Conservation (phyloP, 1,284 basidiomycete species). For the Blastosporella zonata region DNA sequence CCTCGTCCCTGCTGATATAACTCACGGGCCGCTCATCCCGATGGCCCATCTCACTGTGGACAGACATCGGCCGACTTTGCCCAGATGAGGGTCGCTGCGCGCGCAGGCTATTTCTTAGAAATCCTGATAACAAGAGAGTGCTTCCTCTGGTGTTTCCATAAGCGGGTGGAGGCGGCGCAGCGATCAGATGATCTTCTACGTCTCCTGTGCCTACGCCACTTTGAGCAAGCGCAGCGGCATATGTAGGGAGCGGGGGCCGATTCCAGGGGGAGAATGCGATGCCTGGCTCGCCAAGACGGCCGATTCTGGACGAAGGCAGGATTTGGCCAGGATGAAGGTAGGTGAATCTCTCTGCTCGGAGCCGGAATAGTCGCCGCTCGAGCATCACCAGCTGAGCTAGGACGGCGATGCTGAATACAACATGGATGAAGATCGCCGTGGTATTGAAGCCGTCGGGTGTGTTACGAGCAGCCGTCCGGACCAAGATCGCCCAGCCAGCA, state of each 20-base stretch:
- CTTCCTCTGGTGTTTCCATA: slow-evolving; percentile 72
- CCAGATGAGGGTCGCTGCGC: slow-evolving; percentile 42
- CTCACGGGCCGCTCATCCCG: slow-evolving; percentile 43
- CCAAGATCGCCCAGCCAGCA: slow-evolving; percentile 52
- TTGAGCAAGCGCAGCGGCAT: slow-evolving; percentile 65
- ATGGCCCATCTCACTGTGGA: slow-evolving; percentile 32
- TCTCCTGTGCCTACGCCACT: slow-evolving; percentile 70
- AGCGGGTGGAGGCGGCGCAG: slow-evolving; percentile 63
- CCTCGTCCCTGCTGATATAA: slow-evolving; percentile 51
- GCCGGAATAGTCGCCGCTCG: slow-evolving; percentile 58
- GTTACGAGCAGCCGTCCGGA: slow-evolving; percentile 24
- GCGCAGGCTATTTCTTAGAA: slow-evolving; percentile 45
- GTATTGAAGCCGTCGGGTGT: slow-evolving; percentile 21
- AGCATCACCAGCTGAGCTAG: slow-evolving; percentile 57
- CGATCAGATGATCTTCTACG: slow-evolving; percentile 67
- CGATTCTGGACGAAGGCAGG: slow-evolving; percentile 41
- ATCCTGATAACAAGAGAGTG: slow-evolving; percentile 56
- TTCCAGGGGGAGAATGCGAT: slow-evolving; percentile 67
- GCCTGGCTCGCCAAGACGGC: slow-evolving; percentile 25
- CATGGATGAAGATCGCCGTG: slow-evolving; percentile 53
- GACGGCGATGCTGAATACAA: slow-evolving; percentile 48
- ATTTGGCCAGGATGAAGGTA: slow-evolving; percentile 56
- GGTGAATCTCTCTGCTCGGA: slow-evolving; percentile 63
- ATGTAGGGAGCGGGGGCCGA: slow-evolving; percentile 65
- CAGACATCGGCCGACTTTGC: slow-evolving; percentile 30